Percentiles rank a stretch among this genome's conserved stretches.
Evolutionary conservation across 2,329 filamentous ascomycete genomes (phyloP).

Genomic region (Colletotrichum limetticola): DNA sequence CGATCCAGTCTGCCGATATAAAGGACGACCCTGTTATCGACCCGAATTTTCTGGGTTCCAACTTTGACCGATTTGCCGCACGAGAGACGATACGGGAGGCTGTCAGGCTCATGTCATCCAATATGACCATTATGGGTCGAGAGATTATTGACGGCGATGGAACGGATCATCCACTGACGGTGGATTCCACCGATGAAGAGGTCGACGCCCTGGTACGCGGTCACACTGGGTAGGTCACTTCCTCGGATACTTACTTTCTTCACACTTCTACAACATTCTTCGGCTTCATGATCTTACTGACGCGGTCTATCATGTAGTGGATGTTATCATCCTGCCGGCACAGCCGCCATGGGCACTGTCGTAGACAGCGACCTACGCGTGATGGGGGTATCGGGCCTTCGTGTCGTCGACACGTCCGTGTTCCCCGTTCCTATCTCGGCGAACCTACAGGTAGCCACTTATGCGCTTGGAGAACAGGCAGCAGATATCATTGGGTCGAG

Average conservation of each 20-base stretch:
- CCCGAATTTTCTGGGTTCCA: slow-evolving; percentile 44
- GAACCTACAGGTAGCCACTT: too few species aligned
- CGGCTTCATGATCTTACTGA: too few species aligned
- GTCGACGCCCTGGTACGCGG: slow-evolving; percentile 41
- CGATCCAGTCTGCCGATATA: slow-evolving; percentile 35
- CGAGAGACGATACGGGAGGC: slow-evolving; percentile 40
- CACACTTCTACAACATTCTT: too few species aligned
- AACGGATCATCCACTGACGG: slow-evolving; percentile 36
- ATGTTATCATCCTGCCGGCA: too few species aligned
- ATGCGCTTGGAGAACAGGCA: too few species aligned
- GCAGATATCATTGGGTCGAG: too few species aligned
- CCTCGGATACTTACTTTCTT: slow-evolving; percentile 23
- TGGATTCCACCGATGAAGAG: slow-evolving; percentile 40
- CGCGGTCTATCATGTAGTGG: too few species aligned
- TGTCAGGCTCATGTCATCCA: slow-evolving; percentile 30
- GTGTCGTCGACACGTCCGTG: too few species aligned
- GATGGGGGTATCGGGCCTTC: too few species aligned
- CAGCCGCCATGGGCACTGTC: too few species aligned
- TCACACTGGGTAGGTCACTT: slow-evolving; percentile 31
- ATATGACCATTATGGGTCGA: slow-evolving; percentile 32
- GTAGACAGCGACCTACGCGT: too few species aligned
- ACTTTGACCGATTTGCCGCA: slow-evolving; percentile 42
- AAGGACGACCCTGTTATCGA: slow-evolving; percentile 40
- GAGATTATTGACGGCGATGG: slow-evolving; percentile 37
- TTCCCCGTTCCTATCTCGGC: too few species aligned